These are phyloP conservation scores for Alopecurus myosuroides DNA, from an alignment of 176 grass and related monocot species.

Conservation along the genomic window DNA sequence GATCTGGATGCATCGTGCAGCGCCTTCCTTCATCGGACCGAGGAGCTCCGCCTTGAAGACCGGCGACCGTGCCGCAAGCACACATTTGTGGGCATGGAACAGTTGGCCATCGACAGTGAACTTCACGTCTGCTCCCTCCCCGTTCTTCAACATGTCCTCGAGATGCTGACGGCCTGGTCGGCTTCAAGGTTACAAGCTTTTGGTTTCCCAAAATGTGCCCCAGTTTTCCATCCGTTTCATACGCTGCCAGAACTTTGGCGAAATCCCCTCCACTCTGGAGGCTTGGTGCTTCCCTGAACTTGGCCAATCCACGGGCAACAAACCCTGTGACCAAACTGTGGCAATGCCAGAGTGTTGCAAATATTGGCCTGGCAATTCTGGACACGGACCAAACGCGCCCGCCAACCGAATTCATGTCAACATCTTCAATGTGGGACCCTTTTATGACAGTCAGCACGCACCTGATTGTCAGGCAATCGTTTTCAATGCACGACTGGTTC, in stretches of 20 bases:
- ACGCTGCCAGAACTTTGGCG: not conserved
- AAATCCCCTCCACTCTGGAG: not conserved
- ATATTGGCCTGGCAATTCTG: not conserved
- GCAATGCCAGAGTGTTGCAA: not conserved
- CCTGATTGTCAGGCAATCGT: constrained; percentile 16
- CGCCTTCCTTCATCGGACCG: constrained; percentile 15
- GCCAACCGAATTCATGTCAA: not conserved
- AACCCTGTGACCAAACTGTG: not conserved
- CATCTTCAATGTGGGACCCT: not conserved
- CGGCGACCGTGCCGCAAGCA: constrained; percentile 14
- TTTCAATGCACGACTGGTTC: not conserved
- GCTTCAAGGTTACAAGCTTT: not conserved
- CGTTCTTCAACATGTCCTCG: not conserved
- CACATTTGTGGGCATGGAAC: constrained; percentile 22
- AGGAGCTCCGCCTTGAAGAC: constrained; percentile 28
- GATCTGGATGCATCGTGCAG: not conserved
- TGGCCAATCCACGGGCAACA: too few relatives aligned
- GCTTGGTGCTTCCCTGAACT: too few relatives aligned
- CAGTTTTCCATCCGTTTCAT: not conserved
- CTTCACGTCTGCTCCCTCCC: constrained; percentile 8
- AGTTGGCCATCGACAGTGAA: not conserved
- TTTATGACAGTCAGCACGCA: constrained; percentile 12
- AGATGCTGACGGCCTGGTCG: not conserved
- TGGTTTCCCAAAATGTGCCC: not conserved
- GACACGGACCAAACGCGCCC: not conserved